A percentile compares a stretch with the other conserved stretches of the same genome.
Evolutionary conservation across 2,329 filamentous ascomycete genomes (phyloP).

Genomic region (Hymenoscyphus salicellus): DNA sequence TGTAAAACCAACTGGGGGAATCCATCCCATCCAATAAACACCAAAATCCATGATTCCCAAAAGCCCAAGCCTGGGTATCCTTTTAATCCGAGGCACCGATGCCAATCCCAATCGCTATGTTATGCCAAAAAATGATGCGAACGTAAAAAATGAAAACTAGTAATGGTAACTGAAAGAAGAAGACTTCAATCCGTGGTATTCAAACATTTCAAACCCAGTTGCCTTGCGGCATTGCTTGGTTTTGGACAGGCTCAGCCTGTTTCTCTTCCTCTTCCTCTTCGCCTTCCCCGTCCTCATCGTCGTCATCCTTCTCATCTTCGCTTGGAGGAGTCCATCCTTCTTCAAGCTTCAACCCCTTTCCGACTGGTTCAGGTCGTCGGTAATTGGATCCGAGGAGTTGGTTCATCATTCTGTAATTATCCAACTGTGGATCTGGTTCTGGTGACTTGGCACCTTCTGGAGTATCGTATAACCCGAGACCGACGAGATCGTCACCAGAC

Average conservation of each 20-base stretch:
- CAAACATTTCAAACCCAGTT: constrained; percentile 13
- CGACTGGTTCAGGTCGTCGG: constrained; percentile 47
- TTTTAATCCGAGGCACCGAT: not conserved
- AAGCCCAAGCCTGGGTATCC: constrained; percentile 1
- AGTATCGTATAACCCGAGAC: constrained; percentile 76
- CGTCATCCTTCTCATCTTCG: constrained; percentile 58
- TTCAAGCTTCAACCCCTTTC: constrained; percentile 76
- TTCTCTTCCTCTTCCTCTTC: constrained; percentile 25
- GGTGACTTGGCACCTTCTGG: constrained; percentile 52
- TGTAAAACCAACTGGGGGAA: not conserved
- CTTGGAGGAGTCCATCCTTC: constrained; percentile 72
- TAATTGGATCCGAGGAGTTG: constrained; percentile 53
- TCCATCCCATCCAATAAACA: not conserved
- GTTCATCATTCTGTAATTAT: constrained; percentile 55
- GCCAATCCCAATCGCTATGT: constrained; percentile 10
- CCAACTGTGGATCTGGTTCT: constrained; percentile 46
- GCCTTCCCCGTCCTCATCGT: constrained; percentile 43
- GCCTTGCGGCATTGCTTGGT: not conserved
- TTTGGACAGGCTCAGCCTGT: not conserved
- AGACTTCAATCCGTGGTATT: constrained; percentile 1
- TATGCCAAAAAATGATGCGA: constrained; percentile 13
- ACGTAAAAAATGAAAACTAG: constrained; percentile 2
- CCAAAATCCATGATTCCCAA: constrained; percentile 6
- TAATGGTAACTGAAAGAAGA: not conserved
- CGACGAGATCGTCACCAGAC: constrained; percentile 70